Evolutionary conservation across 1,284 basidiomycete genomes (phyloP), one percentile per base, ranked within the genome.

Genomic region (Exsudoporus floridanus): DNA sequence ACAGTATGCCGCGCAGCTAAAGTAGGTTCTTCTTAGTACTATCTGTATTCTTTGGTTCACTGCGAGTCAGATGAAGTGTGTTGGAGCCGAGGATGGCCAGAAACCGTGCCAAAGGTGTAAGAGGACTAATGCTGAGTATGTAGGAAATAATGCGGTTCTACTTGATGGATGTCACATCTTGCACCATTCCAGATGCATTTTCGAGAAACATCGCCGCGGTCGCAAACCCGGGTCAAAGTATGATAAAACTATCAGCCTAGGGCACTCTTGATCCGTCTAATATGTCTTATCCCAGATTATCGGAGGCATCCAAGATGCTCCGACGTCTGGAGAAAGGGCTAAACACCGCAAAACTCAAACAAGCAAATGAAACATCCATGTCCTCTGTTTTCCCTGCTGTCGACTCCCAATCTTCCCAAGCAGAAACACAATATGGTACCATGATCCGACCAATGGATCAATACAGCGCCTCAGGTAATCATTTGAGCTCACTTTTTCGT

Each of bases 181-280:
- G 56, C 58, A 47, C 41, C 50, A 39, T 47, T 55, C 50, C 60
- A 90, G 88, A 56, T 91, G 88, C 63, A 59, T 90, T 35, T 92
- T 92, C 61, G 89, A 92, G 74, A 92, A 92, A 69, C 90, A 92
- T 69, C 81, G 89, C 46, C 82, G 89, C 37, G 89, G 89, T 38
- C 82, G 89, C 52, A 92, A 92, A 65, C 89, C 89, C n/a, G 90
- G 90, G 59, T 91, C 89, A 71, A 92, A 91, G 89, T 92, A 64
- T 38, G 77, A 52, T 50, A 40, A 27, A 36, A 49, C 57, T 41
- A 36, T 52, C 57, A 33, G 28, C 21, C 33, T 57, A n/a, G 50
- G 43, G 25, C 21, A 16, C 18, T 46, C 33, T 47, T 50, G 52
- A 53, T 53, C 47, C 40, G 44, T 50, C 46, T 57, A 41, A 58